A percentile compares a stretch with the other conserved stretches of the same genome.
These are phyloP conservation scores for Camellia sinensis DNA, from an alignment of 148 eudicot genomes.

Conservation along the genomic window DNA sequence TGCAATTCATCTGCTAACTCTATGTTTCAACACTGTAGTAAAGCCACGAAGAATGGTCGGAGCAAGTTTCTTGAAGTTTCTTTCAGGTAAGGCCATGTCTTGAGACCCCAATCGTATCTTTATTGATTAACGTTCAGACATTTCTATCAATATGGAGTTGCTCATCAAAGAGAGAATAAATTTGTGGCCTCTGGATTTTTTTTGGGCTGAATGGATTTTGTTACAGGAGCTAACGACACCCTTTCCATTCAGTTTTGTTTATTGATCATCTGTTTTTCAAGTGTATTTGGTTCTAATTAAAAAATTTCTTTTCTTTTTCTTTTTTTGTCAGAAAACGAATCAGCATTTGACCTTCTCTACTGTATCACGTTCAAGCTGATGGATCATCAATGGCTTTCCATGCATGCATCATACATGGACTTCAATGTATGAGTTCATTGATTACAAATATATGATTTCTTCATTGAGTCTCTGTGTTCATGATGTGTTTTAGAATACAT, in stretches of 20 bases:
- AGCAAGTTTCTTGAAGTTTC: conserved; percentile 83
- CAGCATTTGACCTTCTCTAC: conserved; percentile 88
- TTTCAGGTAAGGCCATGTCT: conserved; percentile 48
- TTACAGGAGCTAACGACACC: background rate
- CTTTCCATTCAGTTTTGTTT: background rate
- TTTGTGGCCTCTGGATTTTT: background rate
- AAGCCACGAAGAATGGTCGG: conserved; percentile 45
- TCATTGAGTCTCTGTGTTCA: background rate
- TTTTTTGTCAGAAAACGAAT: conserved; percentile 64
- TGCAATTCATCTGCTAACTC: conserved; percentile 8
- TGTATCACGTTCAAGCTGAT: conserved; percentile 92
- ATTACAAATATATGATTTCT: background rate
- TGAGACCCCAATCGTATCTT: background rate
- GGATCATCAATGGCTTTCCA: conserved; percentile 88
- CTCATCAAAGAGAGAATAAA: background rate
- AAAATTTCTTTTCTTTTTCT: background rate
- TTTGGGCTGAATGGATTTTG: background rate
- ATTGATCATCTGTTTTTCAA: background rate
- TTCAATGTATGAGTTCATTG: conserved; percentile 68
- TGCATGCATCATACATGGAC: conserved; percentile 99
- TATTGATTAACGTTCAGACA: background rate
- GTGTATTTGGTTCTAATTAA: background rate
- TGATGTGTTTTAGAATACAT: background rate
- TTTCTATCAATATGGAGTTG: background rate
- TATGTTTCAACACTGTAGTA: conserved; percentile 37